These are phyloP conservation scores for Aegilops bicornis DNA, from an alignment of 176 grass and related monocot species.

Conservation along the genomic window DNA sequence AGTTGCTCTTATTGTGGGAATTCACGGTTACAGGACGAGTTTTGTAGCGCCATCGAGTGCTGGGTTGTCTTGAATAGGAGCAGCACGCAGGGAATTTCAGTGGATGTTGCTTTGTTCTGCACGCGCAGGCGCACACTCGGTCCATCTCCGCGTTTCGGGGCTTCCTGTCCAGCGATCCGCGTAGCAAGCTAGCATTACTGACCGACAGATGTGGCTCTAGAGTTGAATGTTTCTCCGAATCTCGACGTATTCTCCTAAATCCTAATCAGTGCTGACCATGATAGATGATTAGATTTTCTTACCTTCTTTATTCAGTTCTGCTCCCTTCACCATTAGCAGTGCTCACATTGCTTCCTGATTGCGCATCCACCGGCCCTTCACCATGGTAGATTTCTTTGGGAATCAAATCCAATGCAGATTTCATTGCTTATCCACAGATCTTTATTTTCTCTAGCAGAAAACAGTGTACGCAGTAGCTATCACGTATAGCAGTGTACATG, in stretches of 20 bases:
- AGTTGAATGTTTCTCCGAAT: not conserved
- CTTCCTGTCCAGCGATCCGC: not conserved
- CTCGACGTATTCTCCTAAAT: not conserved
- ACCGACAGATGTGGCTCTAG: not conserved
- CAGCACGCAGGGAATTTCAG: not conserved
- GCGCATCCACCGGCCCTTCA: not conserved
- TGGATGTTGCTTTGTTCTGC: not conserved
- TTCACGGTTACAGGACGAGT: not conserved
- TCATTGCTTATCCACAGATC: not conserved
- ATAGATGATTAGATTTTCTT: not conserved
- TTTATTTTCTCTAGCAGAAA: not conserved
- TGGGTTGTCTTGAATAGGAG: not conserved
- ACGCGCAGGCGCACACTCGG: not conserved
- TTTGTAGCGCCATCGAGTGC: not conserved
- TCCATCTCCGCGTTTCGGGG: not conserved
- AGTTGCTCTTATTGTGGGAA: too few relatives aligned
- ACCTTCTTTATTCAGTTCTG: not conserved
- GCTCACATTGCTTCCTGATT: conserved; percentile 10
- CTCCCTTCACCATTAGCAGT: not conserved
- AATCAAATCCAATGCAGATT: not conserved
- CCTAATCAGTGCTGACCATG: not conserved
- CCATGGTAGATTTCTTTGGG: conserved; percentile 18
- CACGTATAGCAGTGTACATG: not conserved
- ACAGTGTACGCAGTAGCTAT: not conserved
- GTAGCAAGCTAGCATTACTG: not conserved